phyloP scores from a whole-genome alignment of 768 basidiomycete species.

The Mrakia gelida region DNA sequence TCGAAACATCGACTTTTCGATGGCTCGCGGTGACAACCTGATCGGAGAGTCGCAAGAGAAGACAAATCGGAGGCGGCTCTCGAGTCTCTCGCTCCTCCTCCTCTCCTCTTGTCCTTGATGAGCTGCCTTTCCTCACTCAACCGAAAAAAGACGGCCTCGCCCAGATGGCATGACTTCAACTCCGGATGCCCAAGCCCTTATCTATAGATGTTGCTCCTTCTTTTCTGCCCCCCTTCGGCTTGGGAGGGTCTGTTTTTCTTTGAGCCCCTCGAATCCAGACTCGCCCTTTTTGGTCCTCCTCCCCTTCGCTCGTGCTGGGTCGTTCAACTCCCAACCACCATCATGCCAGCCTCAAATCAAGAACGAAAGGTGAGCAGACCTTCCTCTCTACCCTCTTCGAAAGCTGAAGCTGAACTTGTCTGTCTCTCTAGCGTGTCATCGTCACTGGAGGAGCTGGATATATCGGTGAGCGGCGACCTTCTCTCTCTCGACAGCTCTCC shows the following conservation, averaged over 20 bases:
- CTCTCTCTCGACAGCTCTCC: no score
- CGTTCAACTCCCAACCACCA: background rate
- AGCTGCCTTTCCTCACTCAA: background rate
- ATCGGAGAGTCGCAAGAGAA: background rate
- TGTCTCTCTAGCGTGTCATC: slow-evolving; percentile 53
- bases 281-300: background rate
- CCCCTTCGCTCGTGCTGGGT: no score
- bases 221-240: no score
- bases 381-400: background rate
- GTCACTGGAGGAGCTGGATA: slow-evolving; percentile 83
- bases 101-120: background rate
- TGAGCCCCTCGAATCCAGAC: background rate
- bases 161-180: no score
- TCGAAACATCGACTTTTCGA: background rate
- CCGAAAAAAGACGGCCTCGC: background rate
- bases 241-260: background rate
- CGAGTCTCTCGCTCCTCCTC: background rate
- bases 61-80: background rate
- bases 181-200: no score
- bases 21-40: background rate
- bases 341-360: background rate
- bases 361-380: background rate
- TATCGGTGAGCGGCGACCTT: slow-evolving; percentile 57
- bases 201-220: no score
- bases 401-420: background rate